Conservation (phyloP, 306 rosid genomes). For the Geum urbanum region DNA sequence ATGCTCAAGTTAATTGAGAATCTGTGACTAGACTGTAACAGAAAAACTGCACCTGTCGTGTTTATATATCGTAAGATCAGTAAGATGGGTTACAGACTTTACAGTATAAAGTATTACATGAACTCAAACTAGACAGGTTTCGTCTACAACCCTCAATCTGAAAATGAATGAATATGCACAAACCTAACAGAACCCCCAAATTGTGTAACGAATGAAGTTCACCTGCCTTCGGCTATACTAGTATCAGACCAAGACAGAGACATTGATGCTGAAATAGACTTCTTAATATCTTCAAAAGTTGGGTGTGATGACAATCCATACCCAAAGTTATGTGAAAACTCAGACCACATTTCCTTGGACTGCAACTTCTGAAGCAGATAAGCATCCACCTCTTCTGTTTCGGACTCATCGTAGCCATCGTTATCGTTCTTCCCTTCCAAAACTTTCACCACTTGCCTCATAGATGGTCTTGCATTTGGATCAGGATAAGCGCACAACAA, state of each 20-base stretch:
- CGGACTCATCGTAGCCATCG: constrained; percentile 29
- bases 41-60: too few relatives aligned
- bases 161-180: background rate
- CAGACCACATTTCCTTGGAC: constrained; percentile 39
- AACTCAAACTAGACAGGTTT: too few relatives aligned
- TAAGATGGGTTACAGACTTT: too few relatives aligned
- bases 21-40: too few relatives aligned
- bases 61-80: too few relatives aligned
- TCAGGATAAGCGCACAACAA: constrained; percentile 70
- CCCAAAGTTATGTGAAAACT: constrained; percentile 36
- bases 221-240: constrained; percentile 41
- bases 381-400: constrained; percentile 43
- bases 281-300: constrained; percentile 55
- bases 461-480: constrained; percentile 58
- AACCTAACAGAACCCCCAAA: background rate
- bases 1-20: too few relatives aligned
- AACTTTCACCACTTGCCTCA: constrained; percentile 67
- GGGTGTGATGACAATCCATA: constrained; percentile 44
- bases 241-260: constrained; percentile 51
- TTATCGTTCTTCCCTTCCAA: constrained; percentile 54
- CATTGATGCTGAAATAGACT: constrained; percentile 39
- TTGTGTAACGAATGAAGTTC: constrained; percentile 22
- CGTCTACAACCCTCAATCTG: background rate
- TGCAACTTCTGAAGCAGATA: constrained; percentile 48
- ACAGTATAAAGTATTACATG: too few relatives aligned